These are phyloP conservation scores for Colletotrichum sp. DNA, from an alignment of 2,329 filamentous ascomycete genomes.

Conservation along the genomic window DNA sequence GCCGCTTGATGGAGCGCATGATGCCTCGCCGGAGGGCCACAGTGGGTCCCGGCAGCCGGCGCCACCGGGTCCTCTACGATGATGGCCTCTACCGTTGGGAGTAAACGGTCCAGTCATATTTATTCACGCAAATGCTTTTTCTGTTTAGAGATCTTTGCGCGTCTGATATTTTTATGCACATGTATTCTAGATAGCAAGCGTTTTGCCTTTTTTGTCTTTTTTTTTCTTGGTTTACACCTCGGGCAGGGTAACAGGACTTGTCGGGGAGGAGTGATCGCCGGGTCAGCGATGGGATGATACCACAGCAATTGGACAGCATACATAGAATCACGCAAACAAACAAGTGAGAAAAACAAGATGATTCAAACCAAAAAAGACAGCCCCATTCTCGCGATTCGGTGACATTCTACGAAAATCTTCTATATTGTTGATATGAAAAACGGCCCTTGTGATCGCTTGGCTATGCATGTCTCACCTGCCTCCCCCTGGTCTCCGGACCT, in stretches of 20 bases:
- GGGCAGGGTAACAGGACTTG: neutral
- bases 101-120: slow-evolving; percentile 27
- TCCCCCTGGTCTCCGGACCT: neutral
- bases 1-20: slow-evolving; percentile 45
- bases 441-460: neutral
- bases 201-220: neutral
- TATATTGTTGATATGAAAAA: neutral
- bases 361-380: neutral
- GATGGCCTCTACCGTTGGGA: slow-evolving; percentile 45
- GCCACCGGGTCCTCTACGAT: slow-evolving; percentile 40
- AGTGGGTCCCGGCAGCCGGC: slow-evolving; percentile 38
- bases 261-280: neutral
- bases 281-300: slow-evolving; percentile 3
- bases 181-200: neutral
- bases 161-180: neutral
- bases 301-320: neutral
- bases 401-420: neutral
- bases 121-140: neutral
- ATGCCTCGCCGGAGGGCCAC: slow-evolving; percentile 40
- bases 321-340: neutral
- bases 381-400: neutral
- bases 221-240: neutral
- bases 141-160: neutral
- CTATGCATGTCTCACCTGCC: slow-evolving; percentile 14
- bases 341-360: neutral